Base-by-base conservation (phyloP, 345 rosid genomes). In the Sonneratia alba region DNA sequence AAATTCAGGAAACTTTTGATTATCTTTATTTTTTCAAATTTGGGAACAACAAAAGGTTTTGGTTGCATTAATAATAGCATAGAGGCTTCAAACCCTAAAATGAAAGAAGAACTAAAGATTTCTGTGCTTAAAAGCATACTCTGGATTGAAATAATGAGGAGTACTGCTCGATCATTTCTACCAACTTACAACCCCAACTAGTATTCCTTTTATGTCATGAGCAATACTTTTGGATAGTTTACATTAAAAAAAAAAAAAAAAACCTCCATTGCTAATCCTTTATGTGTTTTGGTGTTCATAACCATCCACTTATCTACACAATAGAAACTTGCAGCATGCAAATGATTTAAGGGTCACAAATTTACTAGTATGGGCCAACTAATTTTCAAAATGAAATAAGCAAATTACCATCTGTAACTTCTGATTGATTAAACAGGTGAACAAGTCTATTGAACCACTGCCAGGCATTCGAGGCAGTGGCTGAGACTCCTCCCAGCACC, bases 401-500 rank as follows among this genome's bases (percentile, higher is more conserved):
- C 34, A 62, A 61, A 42, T 83, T 86, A 95, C 99, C 93, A 95
- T 81, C 72, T 92, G 99, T 78, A 95, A 80, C 85, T 95, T 95
- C 83, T 91, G 98, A 82, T 94, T 68, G 75, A 92, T 85, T 81
- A 95, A 85, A 85, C 97, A 94, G 64, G 93, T 88, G 36, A 92
- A 83, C 65, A 95, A 79, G 84, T 90, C 97, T 83, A 95, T 86
- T 42, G 79, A 79, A 77, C 92, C 88, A 79, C 79, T 78, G 27
- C 64, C 56, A 53, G 82, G 84, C 85, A 90, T 81, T 84, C 85
- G 88, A 51, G 99, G 97, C 82, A 95, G 76, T 18, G 91, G 82
- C 70, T 92, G 97, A 64, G 91, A 78, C 83, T 95, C 99, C 81
- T 95, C 99, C 99, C 97, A 95, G 74, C 85, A 92, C 95, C 93